Evolutionary conservation across 768 basidiomycete genomes (phyloP), one percentile per base, ranked within the genome.

Genomic region (Paxillus rubicundulus): DNA sequence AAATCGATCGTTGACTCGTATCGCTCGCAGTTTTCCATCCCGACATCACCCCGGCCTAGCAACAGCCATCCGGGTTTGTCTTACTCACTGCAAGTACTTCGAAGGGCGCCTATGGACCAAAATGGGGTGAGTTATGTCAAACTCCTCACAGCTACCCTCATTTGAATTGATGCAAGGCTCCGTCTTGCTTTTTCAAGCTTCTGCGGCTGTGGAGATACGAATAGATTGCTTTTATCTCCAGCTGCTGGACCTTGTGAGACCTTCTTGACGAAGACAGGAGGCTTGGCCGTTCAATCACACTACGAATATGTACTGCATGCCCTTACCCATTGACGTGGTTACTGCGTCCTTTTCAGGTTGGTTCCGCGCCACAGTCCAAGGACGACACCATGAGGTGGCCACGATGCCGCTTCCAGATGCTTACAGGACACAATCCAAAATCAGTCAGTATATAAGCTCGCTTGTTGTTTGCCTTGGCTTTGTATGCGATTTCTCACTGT

Each of bases 391-490:
- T 69, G 68, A 55, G 68, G 68, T 53, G 50, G 37, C 69, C 68
- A 69, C 69, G 68, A 61, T 69, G 69, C 67, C 60, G 47, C 62
- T 58, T 62, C 58, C 58, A 61, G 47, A 58, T 39, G 45, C 55
- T 53, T 50, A 55, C 59, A 63, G 66, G 52, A 52, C 52, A 34
- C 56, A 50, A 53, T 54, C 56, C 58, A 56, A 64, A 59, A 66
- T 69, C 65, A 57, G 54, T 55, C 40, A 10, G 59, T 71, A 69
- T 68, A 69, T 70, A 69, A 69, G 28, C 61, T 55, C 53, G n/a
- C 55, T 57, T 12, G 52, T 38, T 32, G 38, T 50, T 55, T 41
- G 37, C 18, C 21, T 24, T 21, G 30, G 2, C 24, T 37, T 46
- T 37, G 53, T 46, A 45, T 50, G 53, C 52, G 50, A 56, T 63